phyloP scores from a whole-genome alignment of 2,329 filamentous ascomycete genomes.

The Phyllosticta ampelicida region DNA sequence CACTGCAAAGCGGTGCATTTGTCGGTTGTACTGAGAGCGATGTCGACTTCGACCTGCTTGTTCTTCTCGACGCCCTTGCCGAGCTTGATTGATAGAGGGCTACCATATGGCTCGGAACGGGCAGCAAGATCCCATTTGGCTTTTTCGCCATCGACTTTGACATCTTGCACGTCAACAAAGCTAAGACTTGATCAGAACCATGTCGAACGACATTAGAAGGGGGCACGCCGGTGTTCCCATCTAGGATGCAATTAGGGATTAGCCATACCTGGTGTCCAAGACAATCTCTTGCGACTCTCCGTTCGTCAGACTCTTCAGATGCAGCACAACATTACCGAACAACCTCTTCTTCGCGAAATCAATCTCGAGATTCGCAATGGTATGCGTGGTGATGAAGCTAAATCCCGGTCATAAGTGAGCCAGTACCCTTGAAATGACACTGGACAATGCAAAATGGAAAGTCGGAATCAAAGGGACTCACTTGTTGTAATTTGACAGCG shows the following conservation, averaged over 20 bases:
- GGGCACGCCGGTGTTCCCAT: neutral
- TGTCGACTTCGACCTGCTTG: conserved; percentile 41
- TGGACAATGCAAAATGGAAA: neutral
- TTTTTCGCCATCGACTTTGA: conserved; percentile 56
- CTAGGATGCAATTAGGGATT: neutral
- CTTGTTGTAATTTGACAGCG: conserved; percentile 80
- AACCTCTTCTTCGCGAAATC: conserved; percentile 73
- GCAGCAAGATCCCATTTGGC: conserved; percentile 61
- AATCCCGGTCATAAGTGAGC: too few species aligned
- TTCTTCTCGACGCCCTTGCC: conserved; percentile 36
- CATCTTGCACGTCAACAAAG: conserved; percentile 60
- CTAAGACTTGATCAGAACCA: conserved; percentile 23
- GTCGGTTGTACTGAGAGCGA: conserved; percentile 69
- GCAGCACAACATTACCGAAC: conserved; percentile 64
- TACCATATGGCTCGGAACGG: conserved; percentile 62
- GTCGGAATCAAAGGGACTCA: neutral
- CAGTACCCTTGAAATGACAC: too few species aligned
- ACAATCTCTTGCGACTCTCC: conserved; percentile 59
- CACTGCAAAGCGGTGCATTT: conserved; percentile 90
- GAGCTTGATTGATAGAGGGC: conserved; percentile 53
- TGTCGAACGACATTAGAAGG: neutral
- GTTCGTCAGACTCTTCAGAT: conserved; percentile 66
- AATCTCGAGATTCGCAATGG: conserved; percentile 67
- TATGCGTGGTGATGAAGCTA: conserved; percentile 69
- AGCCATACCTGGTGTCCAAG: conserved; percentile 60